phyloP scores from a whole-genome alignment of 1,284 basidiomycete genomes.

The Gymnopus androsaceus region DNA sequence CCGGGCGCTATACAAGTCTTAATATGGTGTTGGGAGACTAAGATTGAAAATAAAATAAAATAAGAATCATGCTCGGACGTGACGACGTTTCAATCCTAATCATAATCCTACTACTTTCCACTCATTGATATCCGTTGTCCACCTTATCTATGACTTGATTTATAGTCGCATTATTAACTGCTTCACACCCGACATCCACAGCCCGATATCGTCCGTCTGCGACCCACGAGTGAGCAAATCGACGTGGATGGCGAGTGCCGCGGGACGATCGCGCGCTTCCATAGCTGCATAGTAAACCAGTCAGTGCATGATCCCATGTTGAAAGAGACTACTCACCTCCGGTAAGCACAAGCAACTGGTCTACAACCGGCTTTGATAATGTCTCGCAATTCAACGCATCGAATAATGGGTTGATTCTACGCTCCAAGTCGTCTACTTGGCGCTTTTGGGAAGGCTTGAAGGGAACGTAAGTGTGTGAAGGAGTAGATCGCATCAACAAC shows the following conservation, averaged over 20 bases:
- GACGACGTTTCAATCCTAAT: too few species aligned
- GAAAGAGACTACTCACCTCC: conserved; percentile 51
- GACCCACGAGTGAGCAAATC: conserved; percentile 77
- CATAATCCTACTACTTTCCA: too few species aligned
- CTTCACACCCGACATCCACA: conserved; percentile 89
- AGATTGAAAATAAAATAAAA: too few species aligned
- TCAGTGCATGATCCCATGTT: conserved; percentile 13
- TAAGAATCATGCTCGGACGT: too few species aligned
- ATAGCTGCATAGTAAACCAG: conserved; percentile 55
- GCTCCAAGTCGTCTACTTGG: conserved; percentile 86
- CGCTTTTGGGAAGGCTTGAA: conserved; percentile 78
- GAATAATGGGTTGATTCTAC: conserved; percentile 84
- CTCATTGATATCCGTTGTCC: too few species aligned
- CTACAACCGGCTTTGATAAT: conserved; percentile 70
- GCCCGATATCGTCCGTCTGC: conserved; percentile 77
- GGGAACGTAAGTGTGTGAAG: neutral
- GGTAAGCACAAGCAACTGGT: conserved; percentile 67
- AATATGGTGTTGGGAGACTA: too few species aligned
- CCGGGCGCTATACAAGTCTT: too few species aligned
- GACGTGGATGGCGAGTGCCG: conserved; percentile 76
- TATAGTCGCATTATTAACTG: conserved; percentile 73
- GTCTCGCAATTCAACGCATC: conserved; percentile 93
- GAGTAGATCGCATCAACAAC: conserved; percentile 29
- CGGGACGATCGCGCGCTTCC: conserved; percentile 67
- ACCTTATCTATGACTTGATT: too few species aligned